Conservation (phyloP, 2,329 filamentous ascomycete species). For the Fusarium euwallaceae region DNA sequence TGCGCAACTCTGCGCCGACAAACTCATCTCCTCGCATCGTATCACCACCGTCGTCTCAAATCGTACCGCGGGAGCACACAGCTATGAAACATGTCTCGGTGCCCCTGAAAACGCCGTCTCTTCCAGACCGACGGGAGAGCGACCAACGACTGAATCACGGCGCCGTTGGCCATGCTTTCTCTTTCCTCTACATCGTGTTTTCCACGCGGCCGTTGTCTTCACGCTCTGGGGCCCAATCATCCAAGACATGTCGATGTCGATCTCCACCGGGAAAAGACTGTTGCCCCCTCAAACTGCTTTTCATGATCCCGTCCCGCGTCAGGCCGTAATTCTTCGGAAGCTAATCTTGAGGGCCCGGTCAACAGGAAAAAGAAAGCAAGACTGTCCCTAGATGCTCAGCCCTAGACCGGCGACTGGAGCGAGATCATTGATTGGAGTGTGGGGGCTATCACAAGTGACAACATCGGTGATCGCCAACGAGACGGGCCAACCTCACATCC, state of each 20-base stretch:
- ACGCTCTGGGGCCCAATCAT: background rate
- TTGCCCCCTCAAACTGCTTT: conserved; percentile 7
- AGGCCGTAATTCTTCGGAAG: conserved; percentile 14
- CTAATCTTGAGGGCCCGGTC: background rate
- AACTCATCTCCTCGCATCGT: conserved; percentile 10
- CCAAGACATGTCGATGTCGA: conserved; percentile 1
- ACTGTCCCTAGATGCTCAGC: conserved; percentile 17
- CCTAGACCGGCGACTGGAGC: background rate
- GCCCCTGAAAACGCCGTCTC: conserved; percentile 1
- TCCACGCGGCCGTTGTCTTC: background rate
- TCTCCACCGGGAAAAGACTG: conserved; percentile 10
- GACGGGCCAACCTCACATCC: conserved; percentile 8
- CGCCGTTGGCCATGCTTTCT: conserved; percentile 6
- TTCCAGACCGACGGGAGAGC: conserved; percentile 5
- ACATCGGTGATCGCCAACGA: conserved; percentile 20
- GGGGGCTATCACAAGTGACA: conserved; percentile 37
- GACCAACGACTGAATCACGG: conserved; percentile 9
- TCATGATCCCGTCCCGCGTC: conserved; percentile 12
- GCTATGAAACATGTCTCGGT: conserved; percentile 26
- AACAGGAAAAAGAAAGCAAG: conserved; percentile 18
- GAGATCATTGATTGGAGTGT: conserved; percentile 11
- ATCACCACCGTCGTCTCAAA: conserved; percentile 12
- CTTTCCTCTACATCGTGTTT: background rate
- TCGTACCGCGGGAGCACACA: conserved; percentile 13
- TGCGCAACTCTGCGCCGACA: conserved; percentile 10